Evolutionary conservation across 805 yeast genomes (phyloP).

Genomic region (Saturnispora zaruensis): DNA sequence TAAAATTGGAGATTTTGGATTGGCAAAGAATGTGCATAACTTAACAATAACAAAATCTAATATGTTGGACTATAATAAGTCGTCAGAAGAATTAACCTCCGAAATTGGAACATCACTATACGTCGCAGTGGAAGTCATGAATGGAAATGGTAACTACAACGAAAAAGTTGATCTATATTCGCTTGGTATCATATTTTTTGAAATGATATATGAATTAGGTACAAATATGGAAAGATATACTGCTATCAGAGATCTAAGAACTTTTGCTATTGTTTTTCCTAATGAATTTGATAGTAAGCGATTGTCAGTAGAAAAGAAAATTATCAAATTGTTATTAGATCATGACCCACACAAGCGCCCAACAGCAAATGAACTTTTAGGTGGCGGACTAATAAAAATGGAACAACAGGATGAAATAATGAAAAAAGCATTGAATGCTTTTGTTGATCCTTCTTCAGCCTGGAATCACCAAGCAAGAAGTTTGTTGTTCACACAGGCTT

Average conservation of each 20-base stretch:
- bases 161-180: conserved; percentile 96
- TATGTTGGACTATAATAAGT: conserved; percentile 19
- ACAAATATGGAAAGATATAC: conserved; percentile 92
- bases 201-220: conserved; percentile 77
- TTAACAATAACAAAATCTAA: conserved; percentile 16
- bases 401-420: conserved; percentile 86
- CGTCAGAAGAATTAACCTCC: conserved; percentile 71
- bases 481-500: conserved; percentile 77
- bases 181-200: conserved; percentile 88
- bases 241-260: conserved; percentile 58
- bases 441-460: conserved; percentile 85
- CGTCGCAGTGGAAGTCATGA: conserved; percentile 81
- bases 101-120: conserved; percentile 92
- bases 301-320: conserved; percentile 50
- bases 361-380: conserved; percentile 63
- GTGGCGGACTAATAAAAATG: conserved; percentile 78
- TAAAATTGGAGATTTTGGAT: conserved; percentile 94
- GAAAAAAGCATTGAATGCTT: conserved; percentile 74
- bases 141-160: conserved; percentile 68
- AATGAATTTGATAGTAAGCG: conserved; percentile 47
- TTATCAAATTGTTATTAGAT: conserved; percentile 58
- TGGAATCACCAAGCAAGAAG: conserved; percentile 92
- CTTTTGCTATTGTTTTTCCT: conserved; percentile 59
- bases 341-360: conserved; percentile 79
- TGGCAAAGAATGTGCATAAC: conserved; percentile 81